Conservation (phyloP, 1,284 basidiomycete genomes). For the Wolfiporia cocos region DNA sequence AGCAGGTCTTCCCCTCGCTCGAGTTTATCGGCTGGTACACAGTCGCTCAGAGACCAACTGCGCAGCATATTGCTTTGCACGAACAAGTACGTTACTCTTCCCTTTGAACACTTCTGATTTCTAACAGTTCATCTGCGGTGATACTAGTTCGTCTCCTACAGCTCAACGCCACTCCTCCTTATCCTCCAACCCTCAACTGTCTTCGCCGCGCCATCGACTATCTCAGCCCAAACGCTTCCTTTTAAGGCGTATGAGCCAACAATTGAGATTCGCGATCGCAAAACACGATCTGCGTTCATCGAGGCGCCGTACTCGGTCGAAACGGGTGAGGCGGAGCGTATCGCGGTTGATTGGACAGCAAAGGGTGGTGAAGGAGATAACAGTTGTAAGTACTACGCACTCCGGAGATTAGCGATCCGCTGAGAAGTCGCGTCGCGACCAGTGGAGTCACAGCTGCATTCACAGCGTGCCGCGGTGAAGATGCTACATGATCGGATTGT, state of each 20-base stretch:
- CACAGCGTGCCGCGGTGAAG: conserved; percentile 90
- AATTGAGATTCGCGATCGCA: conserved; percentile 74
- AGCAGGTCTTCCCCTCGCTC: conserved; percentile 95
- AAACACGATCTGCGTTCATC: conserved; percentile 75
- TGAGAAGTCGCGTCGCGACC: conserved; percentile 1
- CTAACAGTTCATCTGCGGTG: background rate
- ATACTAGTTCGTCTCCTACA: conserved; percentile 62
- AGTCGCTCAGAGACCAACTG: conserved; percentile 65
- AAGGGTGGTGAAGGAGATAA: conserved; percentile 83
- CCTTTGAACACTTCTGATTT: background rate
- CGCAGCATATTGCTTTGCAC: conserved; percentile 76
- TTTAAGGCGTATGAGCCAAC: conserved; percentile 88
- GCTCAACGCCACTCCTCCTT: conserved; percentile 72
- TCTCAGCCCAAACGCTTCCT: conserved; percentile 68
- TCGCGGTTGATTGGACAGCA: conserved; percentile 95
- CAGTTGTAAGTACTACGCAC: conserved; percentile 47
- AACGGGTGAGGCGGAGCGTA: conserved; percentile 96
- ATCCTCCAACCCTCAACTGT: conserved; percentile 55
- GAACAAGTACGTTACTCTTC: conserved; percentile 56
- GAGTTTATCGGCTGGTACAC: conserved; percentile 98
- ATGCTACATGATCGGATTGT: conserved; percentile 92
- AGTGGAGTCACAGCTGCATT: conserved; percentile 89
- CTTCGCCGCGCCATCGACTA: conserved; percentile 44
- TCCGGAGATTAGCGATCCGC: background rate
- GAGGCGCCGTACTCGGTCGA: conserved; percentile 85